phyloP scores from a whole-genome alignment of 257 asterid genomes.

The Scutellaria barbata region DNA sequence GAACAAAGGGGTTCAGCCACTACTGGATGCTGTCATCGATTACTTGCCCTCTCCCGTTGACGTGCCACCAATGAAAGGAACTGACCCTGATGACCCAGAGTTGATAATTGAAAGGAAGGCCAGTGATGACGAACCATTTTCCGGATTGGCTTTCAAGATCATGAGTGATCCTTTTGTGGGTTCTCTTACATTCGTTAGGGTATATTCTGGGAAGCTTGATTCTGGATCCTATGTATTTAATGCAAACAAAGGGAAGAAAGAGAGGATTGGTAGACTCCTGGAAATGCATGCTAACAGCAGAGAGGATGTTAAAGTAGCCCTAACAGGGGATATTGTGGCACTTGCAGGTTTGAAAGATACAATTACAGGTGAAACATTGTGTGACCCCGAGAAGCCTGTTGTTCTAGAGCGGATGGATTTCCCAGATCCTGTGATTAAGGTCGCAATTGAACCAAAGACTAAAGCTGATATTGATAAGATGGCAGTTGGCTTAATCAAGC shows the following conservation, averaged over 20 bases:
- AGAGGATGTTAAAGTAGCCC: conserved; percentile 79
- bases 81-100: conserved; percentile 90
- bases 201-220: conserved; percentile 83
- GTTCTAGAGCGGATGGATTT: conserved; percentile 98
- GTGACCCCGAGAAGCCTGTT: conserved; percentile 78
- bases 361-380: conserved; percentile 88
- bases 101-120: conserved; percentile 57
- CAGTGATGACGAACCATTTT: conserved; percentile 74
- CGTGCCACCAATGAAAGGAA: conserved; percentile 87
- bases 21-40: conserved; percentile 87
- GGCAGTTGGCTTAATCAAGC: conserved; percentile 87
- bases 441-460: conserved; percentile 97
- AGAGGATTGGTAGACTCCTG: conserved; percentile 91
- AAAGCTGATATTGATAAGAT: conserved; percentile 95
- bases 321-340: conserved; percentile 93
- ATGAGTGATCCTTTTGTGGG: conserved; percentile 95
- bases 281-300: conserved; percentile 99
- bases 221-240: conserved; percentile 87
- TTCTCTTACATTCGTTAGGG: conserved; percentile 87
- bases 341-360: conserved; percentile 97
- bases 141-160: conserved; percentile 95
- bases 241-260: conserved; percentile 90
- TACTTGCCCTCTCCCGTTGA: conserved; percentile 92
- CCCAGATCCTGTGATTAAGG: conserved; percentile 98
- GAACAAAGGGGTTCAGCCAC: conserved; percentile 95